These are phyloP conservation scores for Penicillium sp. DNA, from an alignment of 2,329 filamentous ascomycete genomes.

Conservation along the genomic window DNA sequence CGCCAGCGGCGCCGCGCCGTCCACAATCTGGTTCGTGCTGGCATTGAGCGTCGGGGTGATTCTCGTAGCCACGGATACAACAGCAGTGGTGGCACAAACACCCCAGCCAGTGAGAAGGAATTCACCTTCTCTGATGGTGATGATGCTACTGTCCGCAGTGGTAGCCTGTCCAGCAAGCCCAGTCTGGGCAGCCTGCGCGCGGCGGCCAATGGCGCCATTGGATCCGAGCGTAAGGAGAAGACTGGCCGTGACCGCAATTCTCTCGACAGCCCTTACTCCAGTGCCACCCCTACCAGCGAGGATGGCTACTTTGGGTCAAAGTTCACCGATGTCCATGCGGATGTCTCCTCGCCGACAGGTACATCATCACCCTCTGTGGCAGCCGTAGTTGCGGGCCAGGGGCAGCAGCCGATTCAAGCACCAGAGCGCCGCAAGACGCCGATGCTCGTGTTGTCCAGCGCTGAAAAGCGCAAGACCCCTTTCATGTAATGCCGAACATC, in stretches of 20 bases:
- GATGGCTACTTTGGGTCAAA: conserved; percentile 56
- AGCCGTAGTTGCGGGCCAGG: conserved; percentile 48
- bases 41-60: conserved; percentile 72
- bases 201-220: conserved; percentile 76
- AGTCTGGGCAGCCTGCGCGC: conserved; percentile 71
- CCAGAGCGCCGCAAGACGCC: conserved; percentile 70
- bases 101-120: conserved; percentile 78
- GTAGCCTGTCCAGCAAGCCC: conserved; percentile 71
- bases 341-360: conserved; percentile 29
- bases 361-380: conserved; percentile 35
- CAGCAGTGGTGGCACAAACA: conserved; percentile 67
- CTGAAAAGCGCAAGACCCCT: conserved; percentile 80
- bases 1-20: conserved; percentile 89
- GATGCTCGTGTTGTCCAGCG: conserved; percentile 79
- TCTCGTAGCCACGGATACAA: conserved; percentile 63
- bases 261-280: conserved; percentile 50
- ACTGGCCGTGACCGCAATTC: conserved; percentile 52
- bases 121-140: conserved; percentile 69
- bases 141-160: conserved; percentile 67
- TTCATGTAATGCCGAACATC: conserved; percentile 48
- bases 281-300: conserved; percentile 62
- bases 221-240: conserved; percentile 76
- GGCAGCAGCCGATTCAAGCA: conserved; percentile 51
- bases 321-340: conserved; percentile 45
- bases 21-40: conserved; percentile 83